Evolutionary conservation across 306 rosid species (phyloP).

Genomic region (Oxytropis ochrocephala): DNA sequence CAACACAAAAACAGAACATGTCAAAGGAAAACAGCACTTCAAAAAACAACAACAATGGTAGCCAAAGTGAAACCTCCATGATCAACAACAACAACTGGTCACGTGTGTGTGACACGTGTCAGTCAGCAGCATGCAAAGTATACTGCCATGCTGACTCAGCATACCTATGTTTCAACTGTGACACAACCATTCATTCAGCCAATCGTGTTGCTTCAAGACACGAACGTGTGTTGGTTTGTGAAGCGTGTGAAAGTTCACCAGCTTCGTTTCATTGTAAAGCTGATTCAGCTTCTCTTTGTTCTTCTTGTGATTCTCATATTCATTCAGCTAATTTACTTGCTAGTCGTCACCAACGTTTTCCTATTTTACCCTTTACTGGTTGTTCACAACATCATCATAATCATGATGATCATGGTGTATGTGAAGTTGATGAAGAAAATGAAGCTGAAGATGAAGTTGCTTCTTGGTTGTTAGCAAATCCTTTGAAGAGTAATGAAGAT

Average conservation of each 20-base stretch:
- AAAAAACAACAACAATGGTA: not conserved
- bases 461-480: slow-evolving; percentile 66
- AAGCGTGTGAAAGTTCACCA: slow-evolving; percentile 68
- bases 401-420: slow-evolving; percentile 21
- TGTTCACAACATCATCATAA: not conserved
- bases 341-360: slow-evolving; percentile 74
- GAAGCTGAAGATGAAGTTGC: slow-evolving; percentile 41
- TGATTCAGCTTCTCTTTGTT: slow-evolving; percentile 68
- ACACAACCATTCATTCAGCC: slow-evolving; percentile 41
- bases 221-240: slow-evolving; percentile 71
- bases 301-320: slow-evolving; percentile 67
- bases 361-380: slow-evolving; percentile 39
- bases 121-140: slow-evolving; percentile 39
- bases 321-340: slow-evolving; percentile 79
- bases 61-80: not conserved
- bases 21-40: slow-evolving; percentile 20
- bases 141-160: slow-evolving; percentile 68
- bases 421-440: slow-evolving; percentile 21
- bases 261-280: slow-evolving; percentile 69
- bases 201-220: slow-evolving; percentile 51
- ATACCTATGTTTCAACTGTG: slow-evolving; percentile 49
- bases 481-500: slow-evolving; percentile 18
- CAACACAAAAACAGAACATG: slow-evolving; percentile 3
- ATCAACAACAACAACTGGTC: not conserved
- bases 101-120: slow-evolving; percentile 57